Evolutionary conservation across 2,329 filamentous ascomycete species (phyloP).

Genomic region (Beauveria sp.): DNA sequence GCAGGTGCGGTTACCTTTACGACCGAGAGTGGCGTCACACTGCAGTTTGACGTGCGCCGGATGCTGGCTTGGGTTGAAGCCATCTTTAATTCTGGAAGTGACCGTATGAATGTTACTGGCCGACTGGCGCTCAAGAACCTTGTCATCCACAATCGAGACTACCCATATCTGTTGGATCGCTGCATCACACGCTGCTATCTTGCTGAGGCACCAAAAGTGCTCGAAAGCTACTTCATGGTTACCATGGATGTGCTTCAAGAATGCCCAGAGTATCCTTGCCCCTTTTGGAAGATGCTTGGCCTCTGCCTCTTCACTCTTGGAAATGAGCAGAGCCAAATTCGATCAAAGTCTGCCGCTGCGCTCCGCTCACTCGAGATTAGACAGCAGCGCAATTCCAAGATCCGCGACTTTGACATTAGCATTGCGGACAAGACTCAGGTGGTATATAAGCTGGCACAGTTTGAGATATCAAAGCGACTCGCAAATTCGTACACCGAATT

Average conservation of each 20-base stretch:
- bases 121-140: slow-evolving; percentile 82
- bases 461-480: slow-evolving; percentile 87
- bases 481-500: slow-evolving; percentile 82
- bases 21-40: slow-evolving; percentile 76
- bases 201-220: slow-evolving; percentile 69
- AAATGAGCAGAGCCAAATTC: slow-evolving; percentile 80
- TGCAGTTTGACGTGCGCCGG: slow-evolving; percentile 85
- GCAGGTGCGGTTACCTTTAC: slow-evolving; percentile 77
- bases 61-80: slow-evolving; percentile 94
- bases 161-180: slow-evolving; percentile 76
- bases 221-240: slow-evolving; percentile 93
- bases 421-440: slow-evolving; percentile 98
- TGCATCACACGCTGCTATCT: slow-evolving; percentile 89
- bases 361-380: slow-evolving; percentile 76
- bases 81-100: slow-evolving; percentile 87
- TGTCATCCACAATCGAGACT: slow-evolving; percentile 82
- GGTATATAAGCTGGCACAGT: slow-evolving; percentile 95
- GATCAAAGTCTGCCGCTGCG: slow-evolving; percentile 78
- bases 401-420: slow-evolving; percentile 96
- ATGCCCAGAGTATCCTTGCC: slow-evolving; percentile 70
- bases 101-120: slow-evolving; percentile 86
- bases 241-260: slow-evolving; percentile 81
- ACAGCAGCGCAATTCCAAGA: slow-evolving; percentile 71
- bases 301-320: slow-evolving; percentile 88
- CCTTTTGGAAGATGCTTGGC: slow-evolving; percentile 85